phyloP scores from a whole-genome alignment of 2,329 filamentous ascomycete species.

The Aspergillus phoenicis region DNA sequence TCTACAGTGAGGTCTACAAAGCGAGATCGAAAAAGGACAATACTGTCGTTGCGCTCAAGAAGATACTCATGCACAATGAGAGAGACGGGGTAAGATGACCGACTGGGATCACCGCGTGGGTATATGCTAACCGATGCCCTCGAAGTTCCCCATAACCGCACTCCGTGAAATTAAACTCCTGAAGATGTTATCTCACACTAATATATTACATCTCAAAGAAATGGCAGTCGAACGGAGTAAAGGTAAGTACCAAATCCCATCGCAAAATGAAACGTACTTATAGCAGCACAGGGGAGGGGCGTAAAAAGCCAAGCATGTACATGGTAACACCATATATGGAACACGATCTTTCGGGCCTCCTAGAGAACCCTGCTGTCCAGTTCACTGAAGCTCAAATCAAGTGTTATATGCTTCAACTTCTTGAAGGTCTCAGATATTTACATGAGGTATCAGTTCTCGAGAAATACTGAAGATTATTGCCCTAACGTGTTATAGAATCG shows the following conservation, averaged over 20 bases:
- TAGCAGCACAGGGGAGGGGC: constrained; percentile 64
- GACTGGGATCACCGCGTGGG: neutral
- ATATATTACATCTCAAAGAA: constrained; percentile 84
- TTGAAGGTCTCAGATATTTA: constrained; percentile 86
- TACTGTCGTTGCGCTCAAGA: constrained; percentile 84
- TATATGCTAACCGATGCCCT: constrained; percentile 20
- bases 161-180: constrained; percentile 96
- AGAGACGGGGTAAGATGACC: constrained; percentile 75
- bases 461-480: neutral
- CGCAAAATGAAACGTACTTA: constrained; percentile 20
- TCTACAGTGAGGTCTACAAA: constrained; percentile 79
- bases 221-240: constrained; percentile 87
- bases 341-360: constrained; percentile 93
- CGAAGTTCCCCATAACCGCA: constrained; percentile 91
- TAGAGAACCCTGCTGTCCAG: constrained; percentile 88
- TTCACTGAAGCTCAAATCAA: constrained; percentile 93
- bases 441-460: constrained; percentile 62
- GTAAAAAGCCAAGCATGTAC: constrained; percentile 81
- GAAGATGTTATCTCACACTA: constrained; percentile 89
- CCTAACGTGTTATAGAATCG: constrained; percentile 53
- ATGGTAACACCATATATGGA: constrained; percentile 99
- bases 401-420: constrained; percentile 92
- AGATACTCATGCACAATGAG: constrained; percentile 99
- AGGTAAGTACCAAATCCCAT: constrained; percentile 46
- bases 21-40: constrained; percentile 76